Percentiles rank a stretch among this genome's conserved stretches.
Conservation (phyloP, 2,329 filamentous ascomycete species). For the Pseudogymnoascus sp. region DNA sequence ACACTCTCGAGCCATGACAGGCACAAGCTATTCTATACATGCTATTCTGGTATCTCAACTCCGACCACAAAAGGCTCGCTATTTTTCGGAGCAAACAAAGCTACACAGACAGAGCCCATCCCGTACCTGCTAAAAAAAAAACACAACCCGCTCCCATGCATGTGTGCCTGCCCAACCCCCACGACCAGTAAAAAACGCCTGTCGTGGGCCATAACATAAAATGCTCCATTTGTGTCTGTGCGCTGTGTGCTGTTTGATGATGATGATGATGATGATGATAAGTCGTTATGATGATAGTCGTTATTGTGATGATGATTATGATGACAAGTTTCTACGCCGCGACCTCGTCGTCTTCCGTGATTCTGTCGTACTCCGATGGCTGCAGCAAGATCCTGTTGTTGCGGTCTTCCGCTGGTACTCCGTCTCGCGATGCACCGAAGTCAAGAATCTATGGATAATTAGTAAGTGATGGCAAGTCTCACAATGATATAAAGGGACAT, state of each 20-base stretch:
- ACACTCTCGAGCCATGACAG: slow-evolving; percentile 4
- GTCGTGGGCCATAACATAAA: not conserved
- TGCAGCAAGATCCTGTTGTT: slow-evolving; percentile 65
- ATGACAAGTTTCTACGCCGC: not conserved
- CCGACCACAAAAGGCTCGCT: slow-evolving; percentile 2
- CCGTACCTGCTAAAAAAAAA: not conserved
- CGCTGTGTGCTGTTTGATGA: not conserved
- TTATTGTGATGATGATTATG: not conserved
- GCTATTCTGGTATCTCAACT: slow-evolving; percentile 7
- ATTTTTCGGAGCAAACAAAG: not conserved
- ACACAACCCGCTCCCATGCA: not conserved
- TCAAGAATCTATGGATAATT: slow-evolving; percentile 68
- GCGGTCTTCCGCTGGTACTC: slow-evolving; percentile 66
- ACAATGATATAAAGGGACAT: slow-evolving; percentile 30
- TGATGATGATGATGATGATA: not conserved
- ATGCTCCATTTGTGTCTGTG: not conserved
- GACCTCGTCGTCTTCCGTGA: slow-evolving; percentile 7
- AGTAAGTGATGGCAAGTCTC: slow-evolving; percentile 26
- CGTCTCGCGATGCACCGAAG: slow-evolving; percentile 89
- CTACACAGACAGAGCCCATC: slow-evolving; percentile 1
- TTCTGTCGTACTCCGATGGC: not conserved
- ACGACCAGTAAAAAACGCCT: not conserved
- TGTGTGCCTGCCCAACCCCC: not conserved
- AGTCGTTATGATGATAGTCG: not conserved
- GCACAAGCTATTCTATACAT: slow-evolving; percentile 7